A percentile compares a stretch with the other conserved stretches of the same genome.
Conservation (phyloP, 768 basidiomycete species). For the Phlebiopsis flavidoalba region DNA sequence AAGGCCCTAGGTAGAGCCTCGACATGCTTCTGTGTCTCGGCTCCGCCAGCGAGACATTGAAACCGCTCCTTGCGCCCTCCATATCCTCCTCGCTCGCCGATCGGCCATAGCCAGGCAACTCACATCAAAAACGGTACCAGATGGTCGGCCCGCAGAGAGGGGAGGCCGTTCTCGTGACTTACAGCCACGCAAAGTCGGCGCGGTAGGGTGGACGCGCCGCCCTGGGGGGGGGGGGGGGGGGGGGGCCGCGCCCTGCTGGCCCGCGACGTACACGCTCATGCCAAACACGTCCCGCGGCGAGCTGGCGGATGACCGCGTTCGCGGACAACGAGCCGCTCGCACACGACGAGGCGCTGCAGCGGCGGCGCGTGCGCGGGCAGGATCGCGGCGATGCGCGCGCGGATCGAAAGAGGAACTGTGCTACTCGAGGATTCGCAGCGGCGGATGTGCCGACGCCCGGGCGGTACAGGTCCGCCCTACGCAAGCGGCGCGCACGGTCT, state of each 20-base stretch:
- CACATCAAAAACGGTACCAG: too few species aligned
- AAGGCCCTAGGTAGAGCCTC: too few species aligned
- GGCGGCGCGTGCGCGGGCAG: slow-evolving; percentile 50
- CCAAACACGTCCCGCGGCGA: slow-evolving; percentile 77
- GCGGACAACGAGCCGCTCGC: slow-evolving; percentile 77
- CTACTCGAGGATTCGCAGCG: slow-evolving; percentile 80
- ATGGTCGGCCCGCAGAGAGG: too few species aligned
- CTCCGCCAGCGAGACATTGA: slow-evolving; percentile 58
- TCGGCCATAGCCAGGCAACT: slow-evolving; percentile 57
- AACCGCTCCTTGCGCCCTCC: slow-evolving; percentile 43
- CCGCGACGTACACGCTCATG: slow-evolving; percentile 67
- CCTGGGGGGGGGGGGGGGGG: too few species aligned
- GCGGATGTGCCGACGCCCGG: slow-evolving; percentile 49
- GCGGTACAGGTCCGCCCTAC: slow-evolving; percentile 31
- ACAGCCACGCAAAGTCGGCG: slow-evolving; percentile 73
- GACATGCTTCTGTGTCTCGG: slow-evolving; percentile 40
- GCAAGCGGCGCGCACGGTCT: slow-evolving; percentile 21
- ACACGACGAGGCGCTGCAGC: slow-evolving; percentile 65
- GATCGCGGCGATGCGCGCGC: slow-evolving; percentile 64
- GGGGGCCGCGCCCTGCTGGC: slow-evolving; percentile 67
- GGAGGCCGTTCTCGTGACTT: slow-evolving; percentile 34
- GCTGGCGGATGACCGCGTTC: slow-evolving; percentile 66
- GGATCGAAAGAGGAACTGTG: slow-evolving; percentile 81
- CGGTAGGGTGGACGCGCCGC: slow-evolving; percentile 68
- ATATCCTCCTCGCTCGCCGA: slow-evolving; percentile 43